Evolutionary conservation across 305 asterid genomes (phyloP).

Genomic region (Ajuga reptans): DNA sequence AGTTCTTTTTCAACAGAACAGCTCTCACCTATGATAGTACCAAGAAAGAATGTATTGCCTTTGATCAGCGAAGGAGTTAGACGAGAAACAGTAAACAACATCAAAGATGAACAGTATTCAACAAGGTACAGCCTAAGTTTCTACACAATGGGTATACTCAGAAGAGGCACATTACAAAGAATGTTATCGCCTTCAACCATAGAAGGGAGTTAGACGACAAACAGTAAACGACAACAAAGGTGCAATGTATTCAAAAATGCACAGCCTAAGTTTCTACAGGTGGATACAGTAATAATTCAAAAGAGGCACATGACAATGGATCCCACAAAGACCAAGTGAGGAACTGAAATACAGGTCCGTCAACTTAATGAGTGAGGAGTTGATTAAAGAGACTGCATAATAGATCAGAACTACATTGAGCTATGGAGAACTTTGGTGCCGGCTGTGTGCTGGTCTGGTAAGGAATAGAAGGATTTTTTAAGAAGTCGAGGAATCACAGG

Average conservation of each 20-base stretch:
- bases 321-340: background rate
- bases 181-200: constrained; percentile 12
- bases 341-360: background rate
- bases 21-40: constrained; percentile 74
- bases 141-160: background rate
- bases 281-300: background rate
- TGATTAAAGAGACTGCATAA: background rate
- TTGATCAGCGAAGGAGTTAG: constrained; percentile 9
- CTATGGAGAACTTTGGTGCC: no score
- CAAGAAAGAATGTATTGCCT: constrained; percentile 23
- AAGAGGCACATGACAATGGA: background rate
- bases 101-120: background rate
- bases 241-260: constrained; percentile 4
- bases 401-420: background rate
- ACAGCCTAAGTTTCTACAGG: background rate
- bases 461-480: no score
- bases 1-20: constrained; percentile 91
- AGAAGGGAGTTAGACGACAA: constrained; percentile 3
- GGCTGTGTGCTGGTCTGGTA: no score
- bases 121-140: background rate
- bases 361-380: background rate
- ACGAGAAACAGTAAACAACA: background rate
- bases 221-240: constrained; percentile 3
- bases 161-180: background rate
- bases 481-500: no score